Evolutionary conservation across 1,284 basidiomycete genomes (phyloP).

Genomic region (Boletus sp.): DNA sequence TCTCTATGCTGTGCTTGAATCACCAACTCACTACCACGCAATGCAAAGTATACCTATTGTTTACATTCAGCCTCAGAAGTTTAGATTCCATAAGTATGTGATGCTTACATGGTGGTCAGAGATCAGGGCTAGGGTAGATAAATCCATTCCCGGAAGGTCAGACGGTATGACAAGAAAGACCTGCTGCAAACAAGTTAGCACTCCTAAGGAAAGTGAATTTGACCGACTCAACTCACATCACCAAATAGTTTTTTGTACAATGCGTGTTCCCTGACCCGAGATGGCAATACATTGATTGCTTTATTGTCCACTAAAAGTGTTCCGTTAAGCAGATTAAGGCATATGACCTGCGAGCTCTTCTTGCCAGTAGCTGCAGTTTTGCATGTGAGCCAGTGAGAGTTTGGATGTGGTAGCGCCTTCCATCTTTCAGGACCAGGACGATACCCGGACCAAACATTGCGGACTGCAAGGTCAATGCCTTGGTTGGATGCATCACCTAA

Average conservation of each 20-base stretch:
- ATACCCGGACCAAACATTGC: conserved; percentile 13
- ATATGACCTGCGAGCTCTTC: background rate
- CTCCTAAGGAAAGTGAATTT: too few species aligned
- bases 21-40: conserved; percentile 7
- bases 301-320: conserved; percentile 34
- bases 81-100: background rate
- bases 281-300: conserved; percentile 37
- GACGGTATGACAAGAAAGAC: conserved; percentile 41
- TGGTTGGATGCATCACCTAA: background rate
- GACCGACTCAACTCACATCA: too few species aligned
- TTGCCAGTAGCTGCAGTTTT: background rate
- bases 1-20: conserved; percentile 32
- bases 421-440: background rate
- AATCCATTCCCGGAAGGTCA: conserved; percentile 41
- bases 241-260: too few species aligned
- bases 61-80: background rate
- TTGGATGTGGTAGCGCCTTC: background rate
- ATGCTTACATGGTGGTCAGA: conserved; percentile 24
- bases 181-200: conserved; percentile 28
- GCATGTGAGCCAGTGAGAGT: conserved; percentile 9
- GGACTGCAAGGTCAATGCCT: conserved; percentile 43
- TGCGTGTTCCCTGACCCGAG: conserved; percentile 24
- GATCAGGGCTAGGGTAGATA: conserved; percentile 31
- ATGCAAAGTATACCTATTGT: conserved; percentile 36
- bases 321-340: conserved; percentile 11